phyloP scores from a whole-genome alignment of 2,329 filamentous ascomycete species.

The Huntiella decipiens region DNA sequence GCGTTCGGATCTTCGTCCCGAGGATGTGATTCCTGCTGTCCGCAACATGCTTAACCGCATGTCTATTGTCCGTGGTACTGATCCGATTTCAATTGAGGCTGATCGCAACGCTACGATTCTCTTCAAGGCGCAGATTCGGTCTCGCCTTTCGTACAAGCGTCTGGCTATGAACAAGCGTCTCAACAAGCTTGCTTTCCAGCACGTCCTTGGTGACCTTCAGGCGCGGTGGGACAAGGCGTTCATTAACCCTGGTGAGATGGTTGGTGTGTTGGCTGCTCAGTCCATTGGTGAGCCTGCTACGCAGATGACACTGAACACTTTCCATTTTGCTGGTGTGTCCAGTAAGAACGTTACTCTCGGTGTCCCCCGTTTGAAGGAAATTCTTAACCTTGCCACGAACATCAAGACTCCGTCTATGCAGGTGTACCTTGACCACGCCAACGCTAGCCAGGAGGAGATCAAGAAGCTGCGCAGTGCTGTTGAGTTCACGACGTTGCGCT shows the following conservation, averaged over 20 bases:
- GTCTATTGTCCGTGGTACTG: conserved; percentile 69
- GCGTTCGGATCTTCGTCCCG: conserved; percentile 75
- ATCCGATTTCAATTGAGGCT: conserved; percentile 66
- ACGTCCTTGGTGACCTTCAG: conserved; percentile 79
- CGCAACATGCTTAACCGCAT: conserved; percentile 56
- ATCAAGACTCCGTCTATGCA: conserved; percentile 98
- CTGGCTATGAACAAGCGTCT: conserved; percentile 71
- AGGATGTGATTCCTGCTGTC: conserved; percentile 69
- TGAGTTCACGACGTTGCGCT: conserved; percentile 84
- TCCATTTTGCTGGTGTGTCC: conserved; percentile 99
- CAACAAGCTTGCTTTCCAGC: conserved; percentile 80
- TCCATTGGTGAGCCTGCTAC: conserved; percentile 97
- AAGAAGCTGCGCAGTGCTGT: conserved; percentile 76
- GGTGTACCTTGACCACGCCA: conserved; percentile 54
- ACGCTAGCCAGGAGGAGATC: conserved; percentile 55
- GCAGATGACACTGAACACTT: conserved; percentile 98
- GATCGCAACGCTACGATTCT: conserved; percentile 75
- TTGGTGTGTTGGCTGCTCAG: conserved; percentile 90
- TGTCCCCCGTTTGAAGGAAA: conserved; percentile 98
- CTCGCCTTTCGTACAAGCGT: conserved; percentile 79
- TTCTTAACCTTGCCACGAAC: conserved; percentile 91
- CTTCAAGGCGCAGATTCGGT: conserved; percentile 82
- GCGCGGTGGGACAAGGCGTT: conserved; percentile 70
- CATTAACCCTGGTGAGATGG: conserved; percentile 93
- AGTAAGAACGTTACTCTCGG: conserved; percentile 98